phyloP scores from a whole-genome alignment of 495 filamentous ascomycete species.

The Lentithecium fluviatile region DNA sequence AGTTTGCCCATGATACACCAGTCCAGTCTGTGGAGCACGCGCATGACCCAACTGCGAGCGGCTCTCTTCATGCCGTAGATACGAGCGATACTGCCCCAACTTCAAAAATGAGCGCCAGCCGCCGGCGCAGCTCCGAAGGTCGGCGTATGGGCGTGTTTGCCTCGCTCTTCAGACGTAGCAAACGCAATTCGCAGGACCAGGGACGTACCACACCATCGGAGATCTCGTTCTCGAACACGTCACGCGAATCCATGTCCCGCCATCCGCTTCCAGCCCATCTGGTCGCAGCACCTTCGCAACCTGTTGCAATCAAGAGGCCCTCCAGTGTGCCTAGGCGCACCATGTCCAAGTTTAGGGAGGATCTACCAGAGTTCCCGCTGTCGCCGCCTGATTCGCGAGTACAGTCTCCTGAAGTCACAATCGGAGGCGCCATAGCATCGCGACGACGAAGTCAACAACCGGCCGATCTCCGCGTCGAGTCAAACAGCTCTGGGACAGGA shows the following conservation, averaged over 20 bases:
- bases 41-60: constrained; percentile 19
- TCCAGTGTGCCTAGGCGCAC: constrained; percentile 67
- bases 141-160: constrained; percentile 57
- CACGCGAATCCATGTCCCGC: constrained; percentile 72
- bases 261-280: constrained; percentile 49
- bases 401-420: constrained; percentile 63
- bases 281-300: constrained; percentile 40
- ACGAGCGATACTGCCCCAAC: constrained; percentile 43
- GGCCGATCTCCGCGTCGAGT: constrained; percentile 10
- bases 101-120: constrained; percentile 44
- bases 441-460: constrained; percentile 23
- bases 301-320: constrained; percentile 26
- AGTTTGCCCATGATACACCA: constrained; percentile 1
- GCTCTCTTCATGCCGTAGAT: constrained; percentile 20
- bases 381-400: constrained; percentile 79
- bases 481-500: constrained; percentile 7
- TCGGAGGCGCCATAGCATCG: constrained; percentile 18
- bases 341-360: constrained; percentile 89
- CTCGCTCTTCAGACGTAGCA: constrained; percentile 73
- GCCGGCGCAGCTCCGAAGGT: constrained; percentile 45
- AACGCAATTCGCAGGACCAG: constrained; percentile 57
- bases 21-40: constrained; percentile 28
- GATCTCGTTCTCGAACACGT: constrained; percentile 71
- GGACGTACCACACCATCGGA: constrained; percentile 54
- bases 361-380: constrained; percentile 78